phyloP scores from a whole-genome alignment of 805 yeast genomes.

The Brettanomyces anomalus region DNA sequence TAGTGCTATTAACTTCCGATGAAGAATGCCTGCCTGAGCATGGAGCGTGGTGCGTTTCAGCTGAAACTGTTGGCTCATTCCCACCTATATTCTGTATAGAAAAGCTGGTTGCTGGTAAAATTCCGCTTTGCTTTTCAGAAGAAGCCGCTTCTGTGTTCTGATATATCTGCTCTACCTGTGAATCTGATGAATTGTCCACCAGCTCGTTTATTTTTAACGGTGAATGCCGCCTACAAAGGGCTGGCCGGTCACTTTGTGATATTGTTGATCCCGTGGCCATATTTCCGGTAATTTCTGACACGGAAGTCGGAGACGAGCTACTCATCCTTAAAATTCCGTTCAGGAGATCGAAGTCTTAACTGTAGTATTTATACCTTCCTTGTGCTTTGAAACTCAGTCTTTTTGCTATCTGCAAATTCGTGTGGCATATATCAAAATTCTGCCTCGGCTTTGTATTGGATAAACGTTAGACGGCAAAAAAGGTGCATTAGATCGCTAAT shows the following conservation, averaged over 20 bases:
- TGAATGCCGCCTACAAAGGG: constrained; percentile 1
- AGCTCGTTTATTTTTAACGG: constrained; percentile 6
- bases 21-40: neutral
- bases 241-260: neutral
- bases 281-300: neutral
- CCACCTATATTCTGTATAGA: no score
- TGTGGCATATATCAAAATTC: no score
- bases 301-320: neutral
- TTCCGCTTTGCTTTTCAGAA: no score
- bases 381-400: no score
- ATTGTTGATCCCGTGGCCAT: neutral
- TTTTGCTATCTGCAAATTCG: no score
- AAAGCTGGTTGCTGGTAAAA: neutral
- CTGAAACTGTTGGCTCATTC: no score
- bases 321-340: no score
- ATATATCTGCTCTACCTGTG: neutral
- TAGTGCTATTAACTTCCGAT: constrained; percentile 16
- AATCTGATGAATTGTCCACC: constrained; percentile 1
- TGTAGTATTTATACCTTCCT: no score
- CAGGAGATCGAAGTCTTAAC: no score
- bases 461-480: no score
- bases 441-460: no score
- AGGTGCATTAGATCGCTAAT: no score
- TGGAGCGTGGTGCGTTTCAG: neutral
- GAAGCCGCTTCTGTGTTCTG: neutral